Conservation (phyloP, 2,329 filamentous ascomycete species). For the Orbilia quercus region DNA sequence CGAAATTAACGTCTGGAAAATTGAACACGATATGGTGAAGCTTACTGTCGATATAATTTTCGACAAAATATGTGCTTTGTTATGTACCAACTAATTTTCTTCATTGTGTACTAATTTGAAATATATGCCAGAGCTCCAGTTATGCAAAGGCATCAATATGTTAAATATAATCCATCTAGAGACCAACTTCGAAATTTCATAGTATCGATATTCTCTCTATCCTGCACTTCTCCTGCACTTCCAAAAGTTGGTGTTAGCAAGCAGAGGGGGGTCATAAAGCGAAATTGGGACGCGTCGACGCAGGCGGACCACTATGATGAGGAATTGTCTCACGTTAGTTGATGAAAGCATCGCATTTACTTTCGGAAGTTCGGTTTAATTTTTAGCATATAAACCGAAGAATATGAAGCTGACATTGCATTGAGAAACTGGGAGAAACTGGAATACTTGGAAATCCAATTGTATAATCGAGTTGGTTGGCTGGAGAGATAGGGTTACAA, state of each 20-base stretch:
- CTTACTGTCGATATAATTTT: constrained; percentile 81
- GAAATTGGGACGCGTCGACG: constrained; percentile 74
- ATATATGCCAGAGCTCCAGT: background rate
- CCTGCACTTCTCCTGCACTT: constrained; percentile 72
- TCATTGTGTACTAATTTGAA: background rate
- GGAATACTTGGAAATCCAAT: constrained; percentile 83
- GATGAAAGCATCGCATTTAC: constrained; percentile 78
- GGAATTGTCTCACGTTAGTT: constrained; percentile 69
- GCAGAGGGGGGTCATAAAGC: constrained; percentile 70
- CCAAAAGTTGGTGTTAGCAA: constrained; percentile 69
- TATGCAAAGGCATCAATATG: constrained; percentile 67
- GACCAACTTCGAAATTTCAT: constrained; percentile 78
- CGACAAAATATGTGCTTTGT: constrained; percentile 80
- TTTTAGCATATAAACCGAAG: constrained; percentile 35
- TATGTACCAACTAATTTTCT: constrained; percentile 61
- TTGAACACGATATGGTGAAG: constrained; percentile 70
- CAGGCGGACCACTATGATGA: constrained; percentile 71
- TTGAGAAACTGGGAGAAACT: constrained; percentile 62
- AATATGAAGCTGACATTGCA: too few relatives aligned
- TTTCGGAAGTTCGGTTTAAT: constrained; percentile 68
- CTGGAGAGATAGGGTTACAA: constrained; percentile 69
- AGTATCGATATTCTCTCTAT: constrained; percentile 84
- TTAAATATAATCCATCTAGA: constrained; percentile 72
- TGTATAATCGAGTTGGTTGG: constrained; percentile 78
- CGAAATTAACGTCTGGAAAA: too few relatives aligned